These are phyloP conservation scores for Salix caprea DNA, from an alignment of 345 rosid genomes.

Conservation along the genomic window DNA sequence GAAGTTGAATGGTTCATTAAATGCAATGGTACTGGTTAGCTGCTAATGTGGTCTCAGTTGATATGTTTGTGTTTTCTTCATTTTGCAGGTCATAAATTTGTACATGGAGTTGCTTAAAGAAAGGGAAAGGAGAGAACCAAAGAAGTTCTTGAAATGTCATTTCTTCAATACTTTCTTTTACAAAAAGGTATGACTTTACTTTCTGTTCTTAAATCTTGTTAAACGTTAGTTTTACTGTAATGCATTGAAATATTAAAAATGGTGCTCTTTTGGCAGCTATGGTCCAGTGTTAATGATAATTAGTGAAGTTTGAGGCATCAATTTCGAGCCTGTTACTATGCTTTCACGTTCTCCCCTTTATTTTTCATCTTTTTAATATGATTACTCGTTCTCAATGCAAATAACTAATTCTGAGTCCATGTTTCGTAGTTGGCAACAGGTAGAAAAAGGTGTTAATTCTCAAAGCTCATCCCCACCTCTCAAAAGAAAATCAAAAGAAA, in stretches of 20 bases:
- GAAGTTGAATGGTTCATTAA: neutral
- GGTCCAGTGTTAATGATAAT: neutral
- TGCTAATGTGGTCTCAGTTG: constrained; percentile 11
- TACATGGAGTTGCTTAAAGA: constrained; percentile 88
- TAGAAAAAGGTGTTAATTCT: neutral
- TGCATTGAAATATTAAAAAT: neutral
- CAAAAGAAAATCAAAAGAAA: neutral
- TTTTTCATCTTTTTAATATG: neutral
- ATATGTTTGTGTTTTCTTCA: constrained; percentile 16
- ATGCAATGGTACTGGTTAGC: neutral
- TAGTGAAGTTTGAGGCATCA: neutral
- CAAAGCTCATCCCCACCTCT: neutral
- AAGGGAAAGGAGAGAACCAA: constrained; percentile 85
- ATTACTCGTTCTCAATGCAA: neutral
- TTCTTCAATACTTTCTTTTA: constrained; percentile 89
- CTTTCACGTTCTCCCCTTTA: neutral
- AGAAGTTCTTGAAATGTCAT: constrained; percentile 85
- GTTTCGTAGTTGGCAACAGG: neutral
- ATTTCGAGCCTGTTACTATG: neutral
- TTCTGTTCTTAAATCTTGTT: neutral
- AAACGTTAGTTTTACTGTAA: neutral
- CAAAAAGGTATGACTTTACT: constrained; percentile 61
- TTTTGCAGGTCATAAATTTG: constrained; percentile 73
- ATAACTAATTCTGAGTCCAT: neutral
- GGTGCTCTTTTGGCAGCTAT: neutral